A percentile compares a stretch with the other conserved stretches of the same genome.
phyloP scores from a whole-genome alignment of 768 basidiomycete species.

The Boletus sensibilis region DNA sequence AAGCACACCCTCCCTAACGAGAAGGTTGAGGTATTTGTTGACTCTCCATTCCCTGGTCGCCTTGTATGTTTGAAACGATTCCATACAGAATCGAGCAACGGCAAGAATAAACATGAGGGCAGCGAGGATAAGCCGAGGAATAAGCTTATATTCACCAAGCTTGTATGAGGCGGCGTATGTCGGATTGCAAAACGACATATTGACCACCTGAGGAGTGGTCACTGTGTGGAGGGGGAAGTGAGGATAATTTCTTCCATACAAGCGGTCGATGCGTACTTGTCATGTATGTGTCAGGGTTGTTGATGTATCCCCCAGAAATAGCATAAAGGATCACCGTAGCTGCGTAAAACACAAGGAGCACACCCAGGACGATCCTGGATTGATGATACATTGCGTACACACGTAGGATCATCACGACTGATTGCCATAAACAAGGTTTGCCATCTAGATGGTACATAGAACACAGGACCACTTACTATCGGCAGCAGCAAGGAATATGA shows the following conservation, averaged over 20 bases:
- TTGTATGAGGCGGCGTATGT: neutral
- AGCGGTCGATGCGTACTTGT: conserved; percentile 2
- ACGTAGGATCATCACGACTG: conserved; percentile 26
- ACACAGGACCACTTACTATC: conserved; percentile 16
- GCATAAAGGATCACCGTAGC: conserved; percentile 1
- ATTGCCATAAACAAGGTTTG: neutral
- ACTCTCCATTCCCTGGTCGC: conserved; percentile 4
- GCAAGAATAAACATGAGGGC: conserved; percentile 12
- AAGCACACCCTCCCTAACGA: conserved; percentile 15
- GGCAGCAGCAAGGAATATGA: conserved; percentile 15
- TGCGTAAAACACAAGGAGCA: conserved; percentile 15
- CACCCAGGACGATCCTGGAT: conserved; percentile 13
- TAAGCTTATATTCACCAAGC: conserved; percentile 10
- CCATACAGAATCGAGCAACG: conserved; percentile 1
- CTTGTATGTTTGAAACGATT: conserved; percentile 11
- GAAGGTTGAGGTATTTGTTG: conserved; percentile 16
- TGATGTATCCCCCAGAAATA: neutral
- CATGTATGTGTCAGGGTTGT: conserved; percentile 9
- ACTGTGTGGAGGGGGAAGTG: conserved; percentile 8
- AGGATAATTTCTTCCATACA: neutral
- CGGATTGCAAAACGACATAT: conserved; percentile 17
- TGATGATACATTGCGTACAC: conserved; percentile 25
- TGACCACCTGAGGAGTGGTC: conserved; percentile 2
- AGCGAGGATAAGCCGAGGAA: conserved; percentile 14
- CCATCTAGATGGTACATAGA: neutral